phyloP scores from a whole-genome alignment of 768 basidiomycete species.

The Polyporus arcularius region DNA sequence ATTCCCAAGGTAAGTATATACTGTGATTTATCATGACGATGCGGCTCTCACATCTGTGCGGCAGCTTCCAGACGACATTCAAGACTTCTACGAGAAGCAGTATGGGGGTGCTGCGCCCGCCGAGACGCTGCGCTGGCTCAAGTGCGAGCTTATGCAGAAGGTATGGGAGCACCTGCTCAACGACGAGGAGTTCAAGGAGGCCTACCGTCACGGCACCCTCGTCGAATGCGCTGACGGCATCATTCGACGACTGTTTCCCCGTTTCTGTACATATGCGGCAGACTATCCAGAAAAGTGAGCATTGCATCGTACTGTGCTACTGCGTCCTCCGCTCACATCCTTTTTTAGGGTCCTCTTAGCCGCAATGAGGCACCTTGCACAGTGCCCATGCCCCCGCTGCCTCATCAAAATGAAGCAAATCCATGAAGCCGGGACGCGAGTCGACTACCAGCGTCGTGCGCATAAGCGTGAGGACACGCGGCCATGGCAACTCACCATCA shows the following conservation, averaged over 20 bases:
- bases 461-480: slow-evolving; percentile 1
- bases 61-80: no score
- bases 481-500: neutral
- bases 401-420: slow-evolving; percentile 31
- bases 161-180: slow-evolving; percentile 26
- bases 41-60: no score
- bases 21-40: no score
- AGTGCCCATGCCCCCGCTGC: slow-evolving; percentile 43
- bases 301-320: neutral
- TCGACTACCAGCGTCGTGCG: neutral
- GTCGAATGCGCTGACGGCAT: slow-evolving; percentile 30
- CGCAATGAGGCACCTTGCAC: slow-evolving; percentile 38
- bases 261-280: slow-evolving; percentile 32
- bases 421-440: slow-evolving; percentile 27
- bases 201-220: slow-evolving; percentile 29
- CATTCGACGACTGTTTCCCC: slow-evolving; percentile 22
- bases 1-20: neutral
- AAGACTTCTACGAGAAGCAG: no score
- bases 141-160: slow-evolving; percentile 33
- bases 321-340: neutral
- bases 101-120: slow-evolving; percentile 36
- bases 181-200: slow-evolving; percentile 26
- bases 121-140: neutral
- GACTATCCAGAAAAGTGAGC: slow-evolving; percentile 40
- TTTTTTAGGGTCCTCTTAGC: slow-evolving; percentile 42